Conservation (phyloP, 2,329 filamentous ascomycete genomes). For the Tolypocladium pustulatum region DNA sequence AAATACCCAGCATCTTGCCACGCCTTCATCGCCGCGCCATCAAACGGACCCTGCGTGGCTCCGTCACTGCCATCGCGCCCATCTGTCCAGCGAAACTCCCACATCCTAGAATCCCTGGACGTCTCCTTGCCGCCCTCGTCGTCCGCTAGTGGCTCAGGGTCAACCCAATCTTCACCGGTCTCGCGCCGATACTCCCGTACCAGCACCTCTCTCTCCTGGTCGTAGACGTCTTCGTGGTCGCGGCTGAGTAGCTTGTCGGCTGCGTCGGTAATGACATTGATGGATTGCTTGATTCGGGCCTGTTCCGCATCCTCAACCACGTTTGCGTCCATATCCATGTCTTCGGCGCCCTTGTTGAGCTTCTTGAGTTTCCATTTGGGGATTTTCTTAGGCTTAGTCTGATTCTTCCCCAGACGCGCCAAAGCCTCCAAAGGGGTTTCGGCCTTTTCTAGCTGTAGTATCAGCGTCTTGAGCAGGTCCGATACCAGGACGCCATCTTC, state of each 20-base stretch:
- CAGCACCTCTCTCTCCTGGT: constrained; percentile 73
- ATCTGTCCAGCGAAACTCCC: constrained; percentile 92
- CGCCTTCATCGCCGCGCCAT: constrained; percentile 72
- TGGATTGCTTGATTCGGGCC: constrained; percentile 56
- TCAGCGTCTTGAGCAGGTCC: constrained; percentile 64
- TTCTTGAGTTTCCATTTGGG: constrained; percentile 65
- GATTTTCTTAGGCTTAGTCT: constrained; percentile 47
- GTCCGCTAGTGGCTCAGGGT: constrained; percentile 24
- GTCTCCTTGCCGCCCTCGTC: constrained; percentile 7
- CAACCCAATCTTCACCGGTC: constrained; percentile 74
- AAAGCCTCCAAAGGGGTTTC: constrained; percentile 87
- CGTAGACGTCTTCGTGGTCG: constrained; percentile 84
- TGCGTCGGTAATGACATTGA: constrained; percentile 77
- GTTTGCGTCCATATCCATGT: constrained; percentile 60
- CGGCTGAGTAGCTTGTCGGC: constrained; percentile 78
- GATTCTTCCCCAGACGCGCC: constrained; percentile 62
- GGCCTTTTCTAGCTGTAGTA: constrained; percentile 61
- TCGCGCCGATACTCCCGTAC: constrained; percentile 75
- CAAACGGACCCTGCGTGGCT: constrained; percentile 76
- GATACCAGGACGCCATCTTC: constrained; percentile 66
- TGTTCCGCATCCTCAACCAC: constrained; percentile 55
- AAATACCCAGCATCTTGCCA: constrained; percentile 95
- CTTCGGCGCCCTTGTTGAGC: constrained; percentile 40
- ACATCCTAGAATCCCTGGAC: constrained; percentile 27
- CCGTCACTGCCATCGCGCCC: constrained; percentile 70